phyloP scores from a whole-genome alignment of 73 alveolate species.

The Paramecium caudatum region DNA sequence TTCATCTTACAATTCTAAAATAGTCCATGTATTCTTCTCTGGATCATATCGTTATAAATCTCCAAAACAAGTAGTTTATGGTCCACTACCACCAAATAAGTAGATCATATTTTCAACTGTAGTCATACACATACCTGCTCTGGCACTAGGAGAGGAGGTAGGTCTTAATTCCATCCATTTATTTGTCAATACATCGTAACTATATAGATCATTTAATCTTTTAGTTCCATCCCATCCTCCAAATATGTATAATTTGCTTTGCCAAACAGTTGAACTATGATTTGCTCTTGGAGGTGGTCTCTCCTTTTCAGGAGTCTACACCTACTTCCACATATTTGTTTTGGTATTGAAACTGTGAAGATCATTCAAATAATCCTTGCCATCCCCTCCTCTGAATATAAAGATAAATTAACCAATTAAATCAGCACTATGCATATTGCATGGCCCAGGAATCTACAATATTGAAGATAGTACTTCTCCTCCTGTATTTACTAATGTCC shows the following conservation, averaged over 20 bases:
- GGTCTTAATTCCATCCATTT: conserved; percentile 82
- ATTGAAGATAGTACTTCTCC: conserved; percentile 74
- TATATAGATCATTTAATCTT: conserved; percentile 86
- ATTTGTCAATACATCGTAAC: conserved; percentile 74
- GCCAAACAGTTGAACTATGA: conserved; percentile 85
- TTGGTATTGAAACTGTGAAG: conserved; percentile 84
- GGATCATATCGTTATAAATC: conserved; percentile 89
- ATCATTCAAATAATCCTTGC: conserved; percentile 92
- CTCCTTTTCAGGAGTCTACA: conserved; percentile 76
- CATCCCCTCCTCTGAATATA: conserved; percentile 97
- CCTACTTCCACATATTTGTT: conserved; percentile 79
- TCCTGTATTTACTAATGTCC: conserved; percentile 81
- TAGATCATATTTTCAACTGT: conserved; percentile 82
- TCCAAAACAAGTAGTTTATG: conserved; percentile 88
- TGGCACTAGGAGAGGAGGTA: conserved; percentile 86
- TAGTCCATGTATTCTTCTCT: conserved; percentile 76
- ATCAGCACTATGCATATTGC: conserved; percentile 96
- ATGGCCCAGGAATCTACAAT: conserved; percentile 85
- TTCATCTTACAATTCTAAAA: conserved; percentile 71
- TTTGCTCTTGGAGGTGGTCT: conserved; percentile 95
- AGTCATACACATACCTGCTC: conserved; percentile 95
- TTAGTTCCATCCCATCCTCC: conserved; percentile 97
- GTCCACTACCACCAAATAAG: conserved; percentile 95
- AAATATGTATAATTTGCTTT: conserved; percentile 83
- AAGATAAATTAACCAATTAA: conserved; percentile 81